Evolutionary conservation across 192 early-diverging fungal species (phyloP), one percentile per base, ranked within the genome.

Genomic region (Irineochytrium annulatum): DNA sequence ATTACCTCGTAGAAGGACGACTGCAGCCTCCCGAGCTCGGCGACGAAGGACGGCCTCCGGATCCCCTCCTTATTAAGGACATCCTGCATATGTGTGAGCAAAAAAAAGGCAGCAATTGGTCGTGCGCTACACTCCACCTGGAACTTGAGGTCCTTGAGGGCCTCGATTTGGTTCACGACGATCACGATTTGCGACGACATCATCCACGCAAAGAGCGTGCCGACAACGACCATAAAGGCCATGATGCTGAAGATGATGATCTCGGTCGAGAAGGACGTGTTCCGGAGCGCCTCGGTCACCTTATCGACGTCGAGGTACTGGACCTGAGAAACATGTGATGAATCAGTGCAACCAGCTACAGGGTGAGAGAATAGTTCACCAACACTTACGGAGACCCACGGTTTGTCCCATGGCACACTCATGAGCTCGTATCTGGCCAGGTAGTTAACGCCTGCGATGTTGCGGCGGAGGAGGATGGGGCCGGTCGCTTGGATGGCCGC

Each of bases 131-230:
- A n/a, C n/a, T n/a, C 53, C 45, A 55, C 62, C 32, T 34, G 13
- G 22, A 55, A 55, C 22, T 55, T 55, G 24, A 34, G 53, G 17
- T 55, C 31, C 22, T 55, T 55, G 26, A 55, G 30, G 31, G 34
- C 32, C 17, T 33, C 34, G 16, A 55, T 55, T 32, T 55, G 53
- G 5, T 26, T 32, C 26, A 35, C 29, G 4, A 55, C 53, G 31
- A 55, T 11, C 22, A 33, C 17, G 17, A 55, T 30, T 32, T 55
- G 53, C 53, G 14, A 30, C 30, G 53, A 55, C 29, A 55, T 55
- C 6, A 55, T 14, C 6, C 20, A 34, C 5, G 53, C 53, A 32
- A 55, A 55, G 34, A 35, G 31, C 17, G 34, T 55, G 6, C 53
- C 53, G 13, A 55, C 4, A 14, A 55, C 8, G 6, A 55, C 29